Evolutionary conservation across 805 yeast species (phyloP), one percentile per base, ranked within the genome.

Genomic region (Teunomyces pallodes): DNA sequence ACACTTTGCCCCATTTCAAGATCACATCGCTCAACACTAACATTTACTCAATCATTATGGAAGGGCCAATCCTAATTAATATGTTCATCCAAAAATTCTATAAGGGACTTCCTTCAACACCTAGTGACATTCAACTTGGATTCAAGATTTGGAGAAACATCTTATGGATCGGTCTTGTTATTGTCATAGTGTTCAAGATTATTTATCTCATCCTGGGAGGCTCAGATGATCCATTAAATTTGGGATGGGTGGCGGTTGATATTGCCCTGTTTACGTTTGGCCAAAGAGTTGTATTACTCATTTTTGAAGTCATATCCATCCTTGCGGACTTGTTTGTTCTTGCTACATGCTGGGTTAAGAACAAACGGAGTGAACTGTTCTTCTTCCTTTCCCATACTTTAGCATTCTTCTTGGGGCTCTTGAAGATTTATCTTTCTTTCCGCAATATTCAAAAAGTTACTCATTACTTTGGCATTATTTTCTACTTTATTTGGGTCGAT

Each of bases 281-380:
- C 16, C 41, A 38, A 38, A 38, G 41, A 38, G 14, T 38, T 5
- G 30, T 38, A 7, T 20, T 38, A 9, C 41, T 38, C n/a, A 26
- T 38, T 12, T 38, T 38, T 24, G 29, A 38, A 20, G 41, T 38
- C 30, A 38, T 38, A 1, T 26, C 41, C 17, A 24, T 38, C 16
- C 27, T 38, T 5, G 10, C 29, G 5, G 41, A 38, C 17, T 24
- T 38, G 30, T 38, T 38, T 38, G 41, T 38, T 5, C 41, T 38
- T 8, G 41, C 41, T 13, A 38, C 41, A 20, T 38, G 41, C 41
- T 38, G 41, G 41, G 41, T 26, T 10, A 38, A 38, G 30, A 38
- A 38, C 28, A 38, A 13, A n/a, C 41, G 41, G 13, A 38, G 41
- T 20, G 29, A 38, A 16, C 41, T 38, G 41, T 38, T 38, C 30